A percentile compares a stretch with the other conserved stretches of the same genome.
Conservation (phyloP, 306 rosid species). For the Vicia faba region DNA sequence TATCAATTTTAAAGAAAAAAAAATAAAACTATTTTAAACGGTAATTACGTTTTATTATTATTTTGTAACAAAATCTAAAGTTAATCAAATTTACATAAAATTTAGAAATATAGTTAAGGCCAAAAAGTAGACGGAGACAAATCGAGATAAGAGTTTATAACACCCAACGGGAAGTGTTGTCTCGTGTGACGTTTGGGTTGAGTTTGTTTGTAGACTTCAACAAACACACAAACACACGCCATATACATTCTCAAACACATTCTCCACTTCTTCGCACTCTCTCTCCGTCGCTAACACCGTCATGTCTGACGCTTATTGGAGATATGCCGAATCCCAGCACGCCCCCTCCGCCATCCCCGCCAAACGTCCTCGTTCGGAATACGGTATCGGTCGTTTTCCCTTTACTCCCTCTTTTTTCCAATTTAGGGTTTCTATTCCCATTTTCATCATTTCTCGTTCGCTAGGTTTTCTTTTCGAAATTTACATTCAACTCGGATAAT, state of each 20-base stretch:
- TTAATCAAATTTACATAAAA: no score
- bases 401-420: background rate
- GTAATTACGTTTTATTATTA: no score
- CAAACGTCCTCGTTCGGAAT: constrained; percentile 85
- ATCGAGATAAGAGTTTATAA: background rate
- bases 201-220: background rate
- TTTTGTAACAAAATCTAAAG: no score
- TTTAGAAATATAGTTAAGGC: background rate
- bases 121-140: constrained; percentile 8
- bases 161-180: background rate
- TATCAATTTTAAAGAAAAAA: no score
- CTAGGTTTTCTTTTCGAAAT: constrained; percentile 11
- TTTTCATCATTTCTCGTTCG: background rate
- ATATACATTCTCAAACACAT: background rate
- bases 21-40: no score
- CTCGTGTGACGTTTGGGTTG: constrained; percentile 4
- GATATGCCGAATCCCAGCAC: constrained; percentile 79
- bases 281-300: background rate
- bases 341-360: constrained; percentile 59
- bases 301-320: constrained; percentile 93
- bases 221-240: background rate
- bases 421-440: constrained; percentile 39
- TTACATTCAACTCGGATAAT: background rate
- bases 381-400: constrained; percentile 48
- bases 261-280: background rate